Percentiles rank a stretch among this genome's conserved stretches.
These are phyloP conservation scores for Plantago lanceolata DNA, from an alignment of 305 asterid genomes.

Conservation along the genomic window DNA sequence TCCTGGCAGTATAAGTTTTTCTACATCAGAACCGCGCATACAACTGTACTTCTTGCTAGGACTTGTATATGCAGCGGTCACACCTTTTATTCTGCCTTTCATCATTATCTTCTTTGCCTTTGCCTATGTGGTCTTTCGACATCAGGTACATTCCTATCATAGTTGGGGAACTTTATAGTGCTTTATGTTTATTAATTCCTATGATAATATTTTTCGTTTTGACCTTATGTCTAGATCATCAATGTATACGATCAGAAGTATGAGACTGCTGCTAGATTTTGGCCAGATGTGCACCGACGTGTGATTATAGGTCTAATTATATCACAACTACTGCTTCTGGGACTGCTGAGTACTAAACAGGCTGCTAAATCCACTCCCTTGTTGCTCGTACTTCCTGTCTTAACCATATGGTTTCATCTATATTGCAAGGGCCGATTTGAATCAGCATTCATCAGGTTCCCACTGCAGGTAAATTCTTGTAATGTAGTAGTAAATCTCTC, in stretches of 20 bases:
- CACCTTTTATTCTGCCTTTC: constrained; percentile 84
- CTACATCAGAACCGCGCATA: constrained; percentile 72
- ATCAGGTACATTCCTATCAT: constrained; percentile 51
- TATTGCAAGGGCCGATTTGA: constrained; percentile 85
- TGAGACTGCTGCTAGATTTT: constrained; percentile 76
- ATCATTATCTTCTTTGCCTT: constrained; percentile 83
- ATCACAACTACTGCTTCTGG: constrained; percentile 75
- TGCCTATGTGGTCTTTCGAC: constrained; percentile 77
- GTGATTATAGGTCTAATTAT: constrained; percentile 61
- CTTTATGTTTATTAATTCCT: not conserved
- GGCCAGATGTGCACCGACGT: constrained; percentile 94
- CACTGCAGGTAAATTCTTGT: constrained; percentile 66
- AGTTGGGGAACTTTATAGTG: not conserved
- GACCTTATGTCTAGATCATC: constrained; percentile 64
- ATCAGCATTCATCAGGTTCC: constrained; percentile 68
- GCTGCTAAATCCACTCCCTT: constrained; percentile 71
- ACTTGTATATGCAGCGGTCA: constrained; percentile 71
- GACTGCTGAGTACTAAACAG: constrained; percentile 70
- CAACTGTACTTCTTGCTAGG: constrained; percentile 87
- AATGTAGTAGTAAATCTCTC: constrained; percentile 8
- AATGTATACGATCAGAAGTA: constrained; percentile 90
- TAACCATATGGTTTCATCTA: constrained; percentile 83
- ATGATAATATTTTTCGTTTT: constrained; percentile 11
- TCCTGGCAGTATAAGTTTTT: constrained; percentile 62
- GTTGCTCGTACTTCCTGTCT: constrained; percentile 58